phyloP scores from a whole-genome alignment of 2,329 filamentous ascomycete genomes.

The Coniochaeta sp. region DNA sequence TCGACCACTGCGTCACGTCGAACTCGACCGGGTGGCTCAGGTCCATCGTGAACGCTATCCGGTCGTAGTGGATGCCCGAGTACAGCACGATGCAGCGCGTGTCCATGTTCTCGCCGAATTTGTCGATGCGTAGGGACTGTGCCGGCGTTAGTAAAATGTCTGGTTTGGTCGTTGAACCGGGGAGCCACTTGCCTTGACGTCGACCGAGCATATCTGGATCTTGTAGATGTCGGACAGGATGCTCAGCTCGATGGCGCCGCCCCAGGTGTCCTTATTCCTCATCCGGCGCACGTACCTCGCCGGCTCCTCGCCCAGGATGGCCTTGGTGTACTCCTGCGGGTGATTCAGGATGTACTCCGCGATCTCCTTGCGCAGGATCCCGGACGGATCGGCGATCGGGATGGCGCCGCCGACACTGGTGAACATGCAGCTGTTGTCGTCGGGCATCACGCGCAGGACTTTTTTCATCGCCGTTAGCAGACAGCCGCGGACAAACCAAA shows the following conservation, averaged over 20 bases:
- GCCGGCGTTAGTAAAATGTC: not conserved
- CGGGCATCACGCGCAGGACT: slow-evolving; percentile 88
- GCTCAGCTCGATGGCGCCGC: slow-evolving; percentile 81
- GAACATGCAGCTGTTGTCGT: slow-evolving; percentile 94
- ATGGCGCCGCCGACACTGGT: slow-evolving; percentile 66
- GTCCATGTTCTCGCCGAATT: slow-evolving; percentile 68
- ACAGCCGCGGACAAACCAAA: no score
- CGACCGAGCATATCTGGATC: slow-evolving; percentile 77
- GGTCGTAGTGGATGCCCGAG: slow-evolving; percentile 90
- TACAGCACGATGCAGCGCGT: slow-evolving; percentile 77
- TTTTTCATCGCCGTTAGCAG: slow-evolving; percentile 16
- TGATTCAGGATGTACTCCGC: slow-evolving; percentile 71
- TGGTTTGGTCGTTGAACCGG: not conserved
- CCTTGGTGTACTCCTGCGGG: slow-evolving; percentile 65
- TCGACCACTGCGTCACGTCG: slow-evolving; percentile 58
- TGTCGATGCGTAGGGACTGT: slow-evolving; percentile 43
- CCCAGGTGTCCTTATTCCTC: slow-evolving; percentile 75
- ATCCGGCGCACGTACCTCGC: slow-evolving; percentile 78
- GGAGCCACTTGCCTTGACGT: slow-evolving; percentile 50
- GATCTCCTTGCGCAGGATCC: slow-evolving; percentile 66
- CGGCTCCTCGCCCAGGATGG: slow-evolving; percentile 65
- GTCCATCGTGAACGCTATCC: slow-evolving; percentile 64
- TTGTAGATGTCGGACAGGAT: slow-evolving; percentile 81
- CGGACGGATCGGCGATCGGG: slow-evolving; percentile 14
- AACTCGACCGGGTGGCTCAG: slow-evolving; percentile 60